These are phyloP conservation scores for Fraxinus sp. DNA, from an alignment of 305 asterid genomes.

Conservation along the genomic window DNA sequence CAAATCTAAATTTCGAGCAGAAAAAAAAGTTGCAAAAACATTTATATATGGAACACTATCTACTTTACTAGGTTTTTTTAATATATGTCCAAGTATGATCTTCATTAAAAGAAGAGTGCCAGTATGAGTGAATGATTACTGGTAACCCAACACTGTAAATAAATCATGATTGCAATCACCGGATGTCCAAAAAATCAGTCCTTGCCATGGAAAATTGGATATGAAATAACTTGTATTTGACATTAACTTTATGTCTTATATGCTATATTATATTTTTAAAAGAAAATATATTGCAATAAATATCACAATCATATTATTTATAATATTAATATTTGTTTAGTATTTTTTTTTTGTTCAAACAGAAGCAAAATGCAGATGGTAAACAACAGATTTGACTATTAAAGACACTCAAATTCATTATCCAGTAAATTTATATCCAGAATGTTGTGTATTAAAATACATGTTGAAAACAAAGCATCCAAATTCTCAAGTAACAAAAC, in stretches of 20 bases:
- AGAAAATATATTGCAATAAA: not conserved
- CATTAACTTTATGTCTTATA: not conserved
- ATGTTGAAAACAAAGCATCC: not conserved
- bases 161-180: not conserved
- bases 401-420: not conserved
- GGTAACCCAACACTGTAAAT: not conserved
- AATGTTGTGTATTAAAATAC: constrained; percentile 9
- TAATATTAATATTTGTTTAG: not conserved
- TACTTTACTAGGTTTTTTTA: not conserved
- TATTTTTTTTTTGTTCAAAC: not conserved
- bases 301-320: not conserved
- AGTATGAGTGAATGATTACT: not conserved
- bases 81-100: not conserved
- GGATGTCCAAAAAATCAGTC: not conserved
- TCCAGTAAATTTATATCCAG: not conserved
- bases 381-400: not conserved
- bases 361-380: not conserved
- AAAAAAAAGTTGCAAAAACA: not conserved
- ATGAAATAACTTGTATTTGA: not conserved
- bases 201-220: not conserved
- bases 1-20: not conserved
- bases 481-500: constrained; percentile 4
- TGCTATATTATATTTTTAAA: not conserved
- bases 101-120: not conserved
- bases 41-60: not conserved